Percentiles rank a stretch among this genome's conserved stretches.
phyloP scores from a whole-genome alignment of 2,329 filamentous ascomycete species.

The Orbilia quercus region DNA sequence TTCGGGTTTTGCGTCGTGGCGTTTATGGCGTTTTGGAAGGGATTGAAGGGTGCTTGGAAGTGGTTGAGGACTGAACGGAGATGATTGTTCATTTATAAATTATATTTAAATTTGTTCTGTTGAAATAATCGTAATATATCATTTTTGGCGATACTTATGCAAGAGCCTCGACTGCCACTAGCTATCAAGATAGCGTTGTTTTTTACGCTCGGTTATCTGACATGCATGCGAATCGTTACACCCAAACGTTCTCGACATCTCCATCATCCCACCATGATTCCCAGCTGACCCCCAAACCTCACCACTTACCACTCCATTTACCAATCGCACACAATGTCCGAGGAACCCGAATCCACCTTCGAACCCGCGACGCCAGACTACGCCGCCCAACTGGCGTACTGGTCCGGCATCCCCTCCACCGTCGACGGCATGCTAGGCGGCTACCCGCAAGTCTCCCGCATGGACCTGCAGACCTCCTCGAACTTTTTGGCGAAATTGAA shows the following conservation, averaged over 20 bases:
- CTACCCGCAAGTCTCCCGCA: constrained; percentile 74
- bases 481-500: constrained; percentile 75
- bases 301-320: background rate
- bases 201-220: no score
- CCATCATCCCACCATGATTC: background rate
- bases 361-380: constrained; percentile 28
- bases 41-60: background rate
- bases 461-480: constrained; percentile 77
- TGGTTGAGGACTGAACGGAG: background rate
- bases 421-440: constrained; percentile 83
- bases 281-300: background rate
- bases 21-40: background rate
- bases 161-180: no score
- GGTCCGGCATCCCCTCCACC: constrained; percentile 67
- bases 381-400: constrained; percentile 63
- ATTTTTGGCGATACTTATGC: no score
- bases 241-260: no score
- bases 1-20: background rate
- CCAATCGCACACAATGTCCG: no score
- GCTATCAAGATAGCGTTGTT: no score
- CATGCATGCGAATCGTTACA: no score
- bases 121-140: no score
- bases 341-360: background rate
- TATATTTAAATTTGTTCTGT: no score
- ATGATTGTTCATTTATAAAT: no score